Evolutionary conservation across 202 grass and related monocot species (phyloP), one percentile per base, ranked within the genome.

Genomic region (Sporobolus alterniflorus): DNA sequence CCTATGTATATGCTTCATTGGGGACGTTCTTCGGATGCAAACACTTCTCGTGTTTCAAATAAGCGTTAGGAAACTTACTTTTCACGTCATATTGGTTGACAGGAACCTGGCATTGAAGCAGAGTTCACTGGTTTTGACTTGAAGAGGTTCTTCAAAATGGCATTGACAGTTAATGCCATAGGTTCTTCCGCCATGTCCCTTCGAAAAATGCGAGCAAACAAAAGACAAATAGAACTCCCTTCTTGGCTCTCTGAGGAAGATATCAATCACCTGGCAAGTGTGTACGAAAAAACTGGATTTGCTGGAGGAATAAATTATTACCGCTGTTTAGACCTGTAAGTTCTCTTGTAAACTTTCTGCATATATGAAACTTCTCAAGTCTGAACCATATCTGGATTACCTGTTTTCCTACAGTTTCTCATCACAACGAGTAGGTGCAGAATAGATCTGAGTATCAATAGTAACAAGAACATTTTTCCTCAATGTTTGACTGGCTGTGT

Each of bases 231-330:
- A 39, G 6, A 34, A 22, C 24, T 93, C n/a, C 91, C 91, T 18
- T 56, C 76, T 71, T 93, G 93, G 90, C 76, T 96, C 17, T 79
- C 93, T 0, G 79, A 96, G 44, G 88, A 96, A 52, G 94, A 93
- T 70, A 44, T 93, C 74, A 72, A 57, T 74, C 93, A 93, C 55
- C 83, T 87, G 29, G 83, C 88, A 41, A 87, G 80, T 29, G 83
- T 89, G 41, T 96, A 91, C 51, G 73, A 72, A 47, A 93, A 87
- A 79, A 82, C 88, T 83, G 90, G 88, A 11, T 96, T 96, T 16
- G 85, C 80, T 34, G 90, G 88, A 66, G 90, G 90, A 25, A 24
- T 96, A 71, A 93, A 96, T 85, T 96, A 96, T 64, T 96, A 96
- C 78, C 80, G 88, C 56, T 96, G 90, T 57, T 34, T 94, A 39